Base-by-base conservation (phyloP, 805 yeast species). In the Candida xiaguanensis region DNA sequence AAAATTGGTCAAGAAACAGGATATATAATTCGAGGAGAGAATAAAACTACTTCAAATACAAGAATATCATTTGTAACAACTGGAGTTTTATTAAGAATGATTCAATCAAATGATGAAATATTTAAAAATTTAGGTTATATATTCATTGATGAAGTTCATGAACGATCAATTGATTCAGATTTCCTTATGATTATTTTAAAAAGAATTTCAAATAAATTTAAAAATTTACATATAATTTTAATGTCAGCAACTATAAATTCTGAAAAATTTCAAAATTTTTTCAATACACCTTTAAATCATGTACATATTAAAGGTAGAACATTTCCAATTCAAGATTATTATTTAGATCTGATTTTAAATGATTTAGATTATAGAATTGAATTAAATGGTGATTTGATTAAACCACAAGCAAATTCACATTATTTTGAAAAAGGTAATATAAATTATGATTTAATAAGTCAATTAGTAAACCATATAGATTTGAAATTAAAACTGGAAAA, bases 131-230 rank as follows among this genome's bases (percentile, higher is more conserved):
- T 90, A 13, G 78, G 81, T 23, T 85, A 83, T 52, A 75, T 90
- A 27, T 80, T 90, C 29, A 78, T 90, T 28, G 98, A 91, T 69
- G 98, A 91, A 62, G 98, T 91, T n/a, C 98, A 91, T 58, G 98
- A 91, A 61, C 67, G 98, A 48, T 88, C 96, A 0, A 77, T 90
- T 40, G 98, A 91, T 51, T 80, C 90, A 44, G 98, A 91, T 59
- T 80, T 90, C 41, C 67, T 91, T 27, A 66, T 91, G 38, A 86
- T 89, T 38, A 73, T 91, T 34, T 65, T 91, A 45, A 89, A 86
- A 51, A 73, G 72, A 27, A 63, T 88, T 4, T 51, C 81, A 47
- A 53, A 61, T 8, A 70, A 67, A 35, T 72, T 63, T 38, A 75
- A 76, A 0, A 72, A 77, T 1, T 56, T 90, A 42, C 84, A 79